phyloP scores from a whole-genome alignment of 1,284 basidiomycete genomes.

The Cutaneotrichosporon arboriforme region DNA sequence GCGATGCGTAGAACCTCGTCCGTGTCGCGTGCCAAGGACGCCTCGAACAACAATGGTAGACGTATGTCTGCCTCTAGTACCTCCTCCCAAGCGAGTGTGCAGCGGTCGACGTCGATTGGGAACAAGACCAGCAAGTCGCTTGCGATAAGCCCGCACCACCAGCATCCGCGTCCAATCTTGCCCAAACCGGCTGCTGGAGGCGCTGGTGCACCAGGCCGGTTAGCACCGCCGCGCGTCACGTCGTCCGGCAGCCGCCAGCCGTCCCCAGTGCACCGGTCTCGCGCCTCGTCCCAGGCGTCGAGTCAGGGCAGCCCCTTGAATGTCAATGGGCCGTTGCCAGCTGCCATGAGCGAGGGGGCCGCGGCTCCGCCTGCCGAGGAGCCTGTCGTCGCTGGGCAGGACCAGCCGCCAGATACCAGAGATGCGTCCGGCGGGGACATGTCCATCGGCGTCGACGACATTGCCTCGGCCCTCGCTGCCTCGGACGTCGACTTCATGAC shows the following conservation, averaged over 20 bases:
- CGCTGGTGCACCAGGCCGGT: background rate
- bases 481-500: slow-evolving; percentile 25
- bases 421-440: slow-evolving; percentile 6
- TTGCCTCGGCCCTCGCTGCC: slow-evolving; percentile 13
- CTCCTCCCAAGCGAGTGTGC: slow-evolving; percentile 20
- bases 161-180: slow-evolving; percentile 29
- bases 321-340: too few relatives aligned
- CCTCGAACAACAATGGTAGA: slow-evolving; percentile 6
- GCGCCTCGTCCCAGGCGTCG: slow-evolving; percentile 15
- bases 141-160: slow-evolving; percentile 28
- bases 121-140: slow-evolving; percentile 30
- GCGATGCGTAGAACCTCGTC: slow-evolving; percentile 14
- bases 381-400: background rate
- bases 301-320: slow-evolving; percentile 9
- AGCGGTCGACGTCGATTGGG: slow-evolving; percentile 26
- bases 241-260: slow-evolving; percentile 13
- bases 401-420: background rate
- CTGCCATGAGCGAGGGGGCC: background rate
- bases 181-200: slow-evolving; percentile 22
- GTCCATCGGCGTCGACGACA: slow-evolving; percentile 18
- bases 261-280: slow-evolving; percentile 13
- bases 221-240: slow-evolving; percentile 7
- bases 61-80: slow-evolving; percentile 28
- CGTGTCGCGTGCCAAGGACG: slow-evolving; percentile 19
- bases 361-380: background rate